These are phyloP conservation scores for Flaveria sonorensis DNA, from an alignment of 129 eudicot genomes.

Conservation along the genomic window DNA sequence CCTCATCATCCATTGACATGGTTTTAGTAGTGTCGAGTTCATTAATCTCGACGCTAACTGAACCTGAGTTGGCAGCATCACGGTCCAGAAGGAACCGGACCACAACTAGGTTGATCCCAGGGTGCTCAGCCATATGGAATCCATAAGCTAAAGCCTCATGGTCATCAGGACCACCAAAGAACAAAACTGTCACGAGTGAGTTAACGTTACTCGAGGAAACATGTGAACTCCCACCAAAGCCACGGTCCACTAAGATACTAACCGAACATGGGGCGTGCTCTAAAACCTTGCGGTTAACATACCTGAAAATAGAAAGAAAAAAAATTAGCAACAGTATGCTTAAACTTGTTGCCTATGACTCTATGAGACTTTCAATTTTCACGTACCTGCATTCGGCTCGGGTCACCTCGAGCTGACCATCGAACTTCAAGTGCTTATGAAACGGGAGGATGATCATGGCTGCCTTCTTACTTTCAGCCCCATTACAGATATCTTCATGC, in stretches of 20 bases:
- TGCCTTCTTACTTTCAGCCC: slow-evolving; percentile 62
- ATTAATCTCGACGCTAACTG: slow-evolving; percentile 43
- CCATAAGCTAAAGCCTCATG: slow-evolving; percentile 89
- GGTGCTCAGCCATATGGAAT: slow-evolving; percentile 89
- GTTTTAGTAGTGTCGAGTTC: slow-evolving; percentile 41
- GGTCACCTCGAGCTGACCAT: slow-evolving; percentile 78
- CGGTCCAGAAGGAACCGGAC: slow-evolving; percentile 59
- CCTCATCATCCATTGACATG: slow-evolving; percentile 48
- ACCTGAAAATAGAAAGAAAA: slow-evolving; percentile 22
- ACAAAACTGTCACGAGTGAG: slow-evolving; percentile 52
- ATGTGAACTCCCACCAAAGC: slow-evolving; percentile 75
- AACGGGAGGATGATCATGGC: slow-evolving; percentile 74
- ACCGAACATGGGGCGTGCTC: slow-evolving; percentile 84
- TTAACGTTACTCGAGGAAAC: slow-evolving; percentile 77
- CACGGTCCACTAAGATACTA: slow-evolving; percentile 87
- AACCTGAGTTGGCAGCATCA: slow-evolving; percentile 24
- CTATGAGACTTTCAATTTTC: too few relatives aligned
- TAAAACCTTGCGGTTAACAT: slow-evolving; percentile 71
- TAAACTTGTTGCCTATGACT: neutral
- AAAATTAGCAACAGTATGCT: neutral
- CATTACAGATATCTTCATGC: slow-evolving; percentile 80
- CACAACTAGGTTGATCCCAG: slow-evolving; percentile 67
- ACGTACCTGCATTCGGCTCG: slow-evolving; percentile 56
- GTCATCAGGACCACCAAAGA: slow-evolving; percentile 95
- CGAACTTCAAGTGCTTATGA: slow-evolving; percentile 75